These are phyloP conservation scores for Blepharisma stoltei DNA, from an alignment of 73 alveolate species.

Conservation along the genomic window DNA sequence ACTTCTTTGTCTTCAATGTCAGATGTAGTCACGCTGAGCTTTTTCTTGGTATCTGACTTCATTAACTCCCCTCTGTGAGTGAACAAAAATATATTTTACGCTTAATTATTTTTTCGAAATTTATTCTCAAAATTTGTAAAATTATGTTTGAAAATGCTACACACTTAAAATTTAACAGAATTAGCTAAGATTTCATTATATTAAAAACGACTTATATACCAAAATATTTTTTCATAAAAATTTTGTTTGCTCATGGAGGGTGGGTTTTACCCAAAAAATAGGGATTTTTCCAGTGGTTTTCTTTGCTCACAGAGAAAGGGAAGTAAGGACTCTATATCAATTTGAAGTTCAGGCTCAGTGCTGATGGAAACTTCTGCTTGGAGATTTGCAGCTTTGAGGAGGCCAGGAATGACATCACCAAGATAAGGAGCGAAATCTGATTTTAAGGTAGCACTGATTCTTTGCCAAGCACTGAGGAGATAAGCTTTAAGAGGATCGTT, in stretches of 20 bases:
- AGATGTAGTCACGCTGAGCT: conserved; percentile 40
- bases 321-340: conserved; percentile 41
- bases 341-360: conserved; percentile 34
- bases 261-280: too few species aligned
- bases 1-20: conserved; percentile 68
- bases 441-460: conserved; percentile 50
- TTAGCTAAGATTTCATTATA: too few species aligned
- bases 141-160: too few species aligned
- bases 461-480: conserved; percentile 62
- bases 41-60: conserved; percentile 29
- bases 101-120: too few species aligned
- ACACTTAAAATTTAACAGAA: too few species aligned
- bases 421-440: conserved; percentile 55
- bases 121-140: too few species aligned
- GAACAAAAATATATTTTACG: too few species aligned
- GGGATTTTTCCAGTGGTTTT: too few species aligned
- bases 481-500: conserved; percentile 58
- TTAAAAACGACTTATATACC: too few species aligned
- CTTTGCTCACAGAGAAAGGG: too few species aligned
- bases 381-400: conserved; percentile 54
- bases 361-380: conserved; percentile 48
- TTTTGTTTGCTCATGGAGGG: too few species aligned
- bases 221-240: too few species aligned
- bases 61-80: conserved; percentile 54
- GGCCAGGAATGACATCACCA: conserved; percentile 40